These are phyloP conservation scores for Penicillium sp. DNA, from an alignment of 2,329 filamentous ascomycete species.

Conservation along the genomic window DNA sequence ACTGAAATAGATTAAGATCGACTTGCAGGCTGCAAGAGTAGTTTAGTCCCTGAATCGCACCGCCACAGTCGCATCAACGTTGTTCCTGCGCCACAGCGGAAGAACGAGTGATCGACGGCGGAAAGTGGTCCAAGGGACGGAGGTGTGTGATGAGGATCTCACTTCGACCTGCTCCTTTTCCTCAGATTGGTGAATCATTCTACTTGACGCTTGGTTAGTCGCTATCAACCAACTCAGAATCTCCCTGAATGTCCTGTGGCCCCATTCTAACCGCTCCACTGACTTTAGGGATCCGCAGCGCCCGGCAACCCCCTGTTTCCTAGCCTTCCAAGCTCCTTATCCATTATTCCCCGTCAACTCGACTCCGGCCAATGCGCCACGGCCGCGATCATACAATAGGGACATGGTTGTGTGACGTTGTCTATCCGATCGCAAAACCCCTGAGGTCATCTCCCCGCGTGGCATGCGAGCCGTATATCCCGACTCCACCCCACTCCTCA, in stretches of 20 bases:
- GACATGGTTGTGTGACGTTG: conserved; percentile 34
- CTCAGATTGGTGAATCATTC: neutral
- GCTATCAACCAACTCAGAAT: neutral
- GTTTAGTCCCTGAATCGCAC: conserved; percentile 12
- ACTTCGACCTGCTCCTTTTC: neutral
- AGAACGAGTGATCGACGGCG: conserved; percentile 29
- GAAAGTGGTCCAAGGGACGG: conserved; percentile 28
- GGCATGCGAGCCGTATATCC: conserved; percentile 23
- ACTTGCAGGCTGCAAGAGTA: neutral
- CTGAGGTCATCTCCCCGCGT: conserved; percentile 24
- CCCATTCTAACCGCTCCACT: neutral
- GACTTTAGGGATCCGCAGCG: conserved; percentile 6
- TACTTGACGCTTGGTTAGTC: neutral
- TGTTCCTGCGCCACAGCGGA: conserved; percentile 29
- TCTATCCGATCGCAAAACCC: conserved; percentile 22
- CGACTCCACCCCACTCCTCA: conserved; percentile 11
- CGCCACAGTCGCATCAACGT: conserved; percentile 34
- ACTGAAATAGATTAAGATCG: conserved; percentile 1
- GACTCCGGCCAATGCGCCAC: conserved; percentile 26
- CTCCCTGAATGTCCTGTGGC: conserved; percentile 1
- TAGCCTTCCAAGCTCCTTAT: conserved; percentile 5
- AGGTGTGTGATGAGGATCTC: conserved; percentile 14
- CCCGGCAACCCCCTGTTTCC: conserved; percentile 21
- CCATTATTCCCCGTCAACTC: neutral
- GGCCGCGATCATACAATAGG: conserved; percentile 13